phyloP scores from a whole-genome alignment of 75 land plant genomes.

The Gnetum montanum region DNA sequence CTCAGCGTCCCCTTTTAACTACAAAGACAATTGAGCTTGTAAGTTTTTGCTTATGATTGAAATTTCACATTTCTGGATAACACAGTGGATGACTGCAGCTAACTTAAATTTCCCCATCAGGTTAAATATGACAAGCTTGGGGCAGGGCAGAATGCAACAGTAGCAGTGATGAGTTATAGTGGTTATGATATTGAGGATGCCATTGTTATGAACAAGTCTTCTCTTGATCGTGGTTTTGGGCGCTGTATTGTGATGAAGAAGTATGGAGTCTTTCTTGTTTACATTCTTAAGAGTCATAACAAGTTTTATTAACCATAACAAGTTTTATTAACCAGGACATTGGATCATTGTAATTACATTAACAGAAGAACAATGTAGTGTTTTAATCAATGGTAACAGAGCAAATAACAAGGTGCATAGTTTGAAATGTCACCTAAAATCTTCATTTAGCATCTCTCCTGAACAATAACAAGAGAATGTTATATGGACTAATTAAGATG shows the following conservation, averaged over 20 bases:
- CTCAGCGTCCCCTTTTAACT: slow-evolving; percentile 87
- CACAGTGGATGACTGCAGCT: neutral
- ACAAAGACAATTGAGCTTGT: slow-evolving; percentile 97
- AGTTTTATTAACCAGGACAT: no score
- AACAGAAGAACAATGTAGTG: no score
- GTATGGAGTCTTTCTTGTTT: slow-evolving; percentile 21
- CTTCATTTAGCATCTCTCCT: no score
- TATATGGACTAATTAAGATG: no score
- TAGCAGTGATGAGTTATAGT: slow-evolving; percentile 99
- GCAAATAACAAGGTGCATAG: no score
- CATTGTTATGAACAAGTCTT: slow-evolving; percentile 96
- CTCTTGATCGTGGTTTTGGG: slow-evolving; percentile 98
- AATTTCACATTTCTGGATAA: neutral
- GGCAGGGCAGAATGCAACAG: slow-evolving; percentile 99
- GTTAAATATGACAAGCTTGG: slow-evolving; percentile 96
- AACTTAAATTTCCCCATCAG: slow-evolving; percentile 23
- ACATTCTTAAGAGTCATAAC: neutral
- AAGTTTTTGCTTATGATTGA: slow-evolving; percentile 9
- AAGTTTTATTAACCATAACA: no score
- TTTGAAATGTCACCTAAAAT: no score
- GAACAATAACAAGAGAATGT: no score
- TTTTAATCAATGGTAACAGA: no score
- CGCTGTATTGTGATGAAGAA: slow-evolving; percentile 96
- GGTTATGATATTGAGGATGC: slow-evolving; percentile 99
- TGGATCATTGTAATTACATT: no score